Conservation (phyloP, 1,284 basidiomycete genomes). For the Cutaneotrichosporon arboriforme region DNA sequence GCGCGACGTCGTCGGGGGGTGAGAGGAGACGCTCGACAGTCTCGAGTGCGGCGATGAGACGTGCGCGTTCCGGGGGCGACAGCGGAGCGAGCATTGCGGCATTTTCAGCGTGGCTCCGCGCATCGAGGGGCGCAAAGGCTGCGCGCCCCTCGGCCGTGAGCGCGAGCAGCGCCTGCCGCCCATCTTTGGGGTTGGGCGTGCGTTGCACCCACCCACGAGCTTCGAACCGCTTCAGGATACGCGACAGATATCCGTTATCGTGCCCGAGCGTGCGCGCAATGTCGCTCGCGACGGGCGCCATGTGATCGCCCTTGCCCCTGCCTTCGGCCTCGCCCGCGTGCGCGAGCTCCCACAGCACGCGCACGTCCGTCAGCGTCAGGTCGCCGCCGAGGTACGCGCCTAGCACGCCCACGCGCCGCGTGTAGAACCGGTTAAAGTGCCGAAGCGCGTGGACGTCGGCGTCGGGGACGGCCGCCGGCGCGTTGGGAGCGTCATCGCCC, state of each 20-base stretch:
- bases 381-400: slow-evolving; percentile 6
- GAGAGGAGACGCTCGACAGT: slow-evolving; percentile 7
- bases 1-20: background rate
- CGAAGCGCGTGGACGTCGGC: slow-evolving; percentile 13
- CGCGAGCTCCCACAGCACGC: slow-evolving; percentile 15
- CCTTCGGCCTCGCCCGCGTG: background rate
- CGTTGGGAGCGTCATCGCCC: too few relatives aligned
- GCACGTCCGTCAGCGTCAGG: slow-evolving; percentile 14
- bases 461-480: background rate
- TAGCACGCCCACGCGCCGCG: slow-evolving; percentile 10
- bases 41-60: slow-evolving; percentile 4
- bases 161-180: slow-evolving; percentile 9
- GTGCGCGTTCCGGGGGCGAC: background rate
- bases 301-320: too few relatives aligned
- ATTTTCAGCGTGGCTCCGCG: background rate
- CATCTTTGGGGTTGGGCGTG: slow-evolving; percentile 6
- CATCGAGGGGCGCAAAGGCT: slow-evolving; percentile 7
- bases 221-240: slow-evolving; percentile 18
- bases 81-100: slow-evolving; percentile 3
- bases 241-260: slow-evolving; percentile 16
- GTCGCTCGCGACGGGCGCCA: slow-evolving; percentile 6
- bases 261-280: slow-evolving; percentile 8
- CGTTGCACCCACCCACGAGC: slow-evolving; percentile 5
- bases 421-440: slow-evolving; percentile 21
- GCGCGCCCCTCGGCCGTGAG: slow-evolving; percentile 1